Evolutionary conservation across 108 stramenopile genomes (phyloP).

Genomic region (Cyclotella baltica): DNA sequence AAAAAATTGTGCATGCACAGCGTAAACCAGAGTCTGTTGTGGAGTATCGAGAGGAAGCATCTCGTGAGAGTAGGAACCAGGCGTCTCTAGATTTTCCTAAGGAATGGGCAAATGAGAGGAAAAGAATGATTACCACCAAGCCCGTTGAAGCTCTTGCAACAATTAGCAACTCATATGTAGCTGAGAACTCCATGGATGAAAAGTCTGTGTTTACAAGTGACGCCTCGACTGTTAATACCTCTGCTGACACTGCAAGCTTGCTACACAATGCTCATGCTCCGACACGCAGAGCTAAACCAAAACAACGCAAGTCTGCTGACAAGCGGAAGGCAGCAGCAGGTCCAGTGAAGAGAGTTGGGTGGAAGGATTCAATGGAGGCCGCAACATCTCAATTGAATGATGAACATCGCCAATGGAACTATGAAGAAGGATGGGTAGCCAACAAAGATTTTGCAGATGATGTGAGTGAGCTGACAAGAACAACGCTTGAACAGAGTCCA

Average conservation of each 20-base stretch:
- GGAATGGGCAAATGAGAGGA: constrained; percentile 42
- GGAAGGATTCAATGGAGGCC: constrained; percentile 81
- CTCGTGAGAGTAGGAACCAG: background rate
- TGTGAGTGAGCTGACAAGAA: constrained; percentile 43
- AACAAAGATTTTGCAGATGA: constrained; percentile 47
- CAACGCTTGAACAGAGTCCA: constrained; percentile 14
- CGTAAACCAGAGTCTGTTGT: constrained; percentile 10
- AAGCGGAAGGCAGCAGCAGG: constrained; percentile 30
- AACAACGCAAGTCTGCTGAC: constrained; percentile 29
- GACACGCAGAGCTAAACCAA: constrained; percentile 31
- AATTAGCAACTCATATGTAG: background rate
- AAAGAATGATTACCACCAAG: background rate
- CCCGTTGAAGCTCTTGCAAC: background rate
- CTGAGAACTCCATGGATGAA: constrained; percentile 20
- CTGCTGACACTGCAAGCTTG: constrained; percentile 35
- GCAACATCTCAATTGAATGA: constrained; percentile 56
- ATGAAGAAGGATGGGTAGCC: constrained; percentile 67
- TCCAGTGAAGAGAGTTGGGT: constrained; percentile 51
- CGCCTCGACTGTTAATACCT: constrained; percentile 26
- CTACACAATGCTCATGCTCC: constrained; percentile 25
- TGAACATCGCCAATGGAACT: constrained; percentile 67
- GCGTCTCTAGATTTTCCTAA: constrained; percentile 38
- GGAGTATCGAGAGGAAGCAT: background rate
- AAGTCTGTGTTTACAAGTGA: constrained; percentile 33
- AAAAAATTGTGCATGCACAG: constrained; percentile 12